These are phyloP conservation scores for cucumber (Cucumis sativus) DNA, from an alignment of 306 rosid species.

Conservation along the genomic window DNA sequence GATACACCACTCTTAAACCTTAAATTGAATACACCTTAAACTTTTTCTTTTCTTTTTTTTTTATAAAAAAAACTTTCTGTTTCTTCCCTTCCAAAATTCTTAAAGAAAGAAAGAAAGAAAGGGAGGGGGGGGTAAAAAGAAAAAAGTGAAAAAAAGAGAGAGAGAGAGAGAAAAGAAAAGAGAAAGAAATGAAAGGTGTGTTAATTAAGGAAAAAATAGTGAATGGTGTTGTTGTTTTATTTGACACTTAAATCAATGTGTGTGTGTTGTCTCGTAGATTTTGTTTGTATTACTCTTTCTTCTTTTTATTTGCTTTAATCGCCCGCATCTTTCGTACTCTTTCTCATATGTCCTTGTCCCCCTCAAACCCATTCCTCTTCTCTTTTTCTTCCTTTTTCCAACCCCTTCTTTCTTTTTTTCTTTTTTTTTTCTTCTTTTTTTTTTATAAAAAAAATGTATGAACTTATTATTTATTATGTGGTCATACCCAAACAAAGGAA, in stretches of 20 bases:
- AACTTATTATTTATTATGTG: background rate
- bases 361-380: slow-evolving; percentile 24
- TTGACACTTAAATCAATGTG: slow-evolving; percentile 24
- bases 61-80: background rate
- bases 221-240: background rate
- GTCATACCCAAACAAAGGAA: slow-evolving; percentile 2
- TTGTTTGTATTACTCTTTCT: slow-evolving; percentile 20
- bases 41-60: too few relatives aligned
- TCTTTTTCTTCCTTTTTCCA: slow-evolving; percentile 3
- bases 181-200: background rate
- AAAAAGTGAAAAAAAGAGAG: background rate
- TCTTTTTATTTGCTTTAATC: slow-evolving; percentile 16
- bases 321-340: slow-evolving; percentile 78
- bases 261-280: slow-evolving; percentile 20
- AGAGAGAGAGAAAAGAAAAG: background rate
- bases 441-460: too few relatives aligned
- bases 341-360: slow-evolving; percentile 43
- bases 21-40: too few relatives aligned
- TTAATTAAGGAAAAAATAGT: background rate
- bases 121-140: background rate
- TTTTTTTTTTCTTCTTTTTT: background rate
- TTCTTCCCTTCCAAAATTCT: background rate
- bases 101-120: too few relatives aligned
- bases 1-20: too few relatives aligned
- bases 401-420: background rate